Evolutionary conservation across 1,284 basidiomycete genomes (phyloP).

Genomic region (Heterobasidion occidentale): DNA sequence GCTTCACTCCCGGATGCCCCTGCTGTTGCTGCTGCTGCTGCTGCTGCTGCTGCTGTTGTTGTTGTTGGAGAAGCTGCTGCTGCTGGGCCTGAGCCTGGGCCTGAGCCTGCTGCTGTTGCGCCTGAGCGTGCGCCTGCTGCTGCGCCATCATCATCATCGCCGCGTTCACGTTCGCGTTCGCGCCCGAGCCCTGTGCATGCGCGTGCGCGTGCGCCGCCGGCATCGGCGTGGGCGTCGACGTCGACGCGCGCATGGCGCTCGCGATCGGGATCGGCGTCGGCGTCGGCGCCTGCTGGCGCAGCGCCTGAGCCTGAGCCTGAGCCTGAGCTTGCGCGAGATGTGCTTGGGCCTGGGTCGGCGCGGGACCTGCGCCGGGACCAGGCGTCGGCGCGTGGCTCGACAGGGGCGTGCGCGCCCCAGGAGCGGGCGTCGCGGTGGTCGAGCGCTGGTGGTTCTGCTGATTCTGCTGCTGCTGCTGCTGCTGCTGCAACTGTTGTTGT

Average conservation of each 20-base stretch:
- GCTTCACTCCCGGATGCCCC: not conserved
- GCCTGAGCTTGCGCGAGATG: too few relatives aligned
- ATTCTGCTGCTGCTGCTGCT: slow-evolving; percentile 5
- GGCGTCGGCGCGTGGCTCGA: too few relatives aligned
- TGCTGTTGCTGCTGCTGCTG: not conserved
- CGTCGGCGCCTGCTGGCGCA: too few relatives aligned
- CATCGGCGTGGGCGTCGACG: not conserved
- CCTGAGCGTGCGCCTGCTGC: not conserved
- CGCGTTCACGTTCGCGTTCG: not conserved
- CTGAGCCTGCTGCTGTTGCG: not conserved
- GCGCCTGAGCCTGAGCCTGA: too few relatives aligned
- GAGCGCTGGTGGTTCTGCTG: not conserved
- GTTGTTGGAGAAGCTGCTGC: not conserved
- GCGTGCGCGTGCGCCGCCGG: not conserved
- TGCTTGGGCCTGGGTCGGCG: too few relatives aligned
- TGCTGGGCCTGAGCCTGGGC: too few relatives aligned
- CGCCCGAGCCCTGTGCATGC: not conserved
- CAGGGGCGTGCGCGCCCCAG: not conserved
- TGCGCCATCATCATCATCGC: not conserved
- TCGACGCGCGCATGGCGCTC: too few relatives aligned
- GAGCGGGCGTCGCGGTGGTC: not conserved
- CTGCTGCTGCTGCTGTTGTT: not conserved
- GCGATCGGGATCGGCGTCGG: too few relatives aligned
- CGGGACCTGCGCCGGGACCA: too few relatives aligned
- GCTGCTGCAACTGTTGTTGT: slow-evolving; percentile 9